A percentile compares a stretch with the other conserved stretches of the same genome.
Conservation (phyloP, 225 moss, liverwort and hornwort genomes). For the Physcomitrellopsis africana region DNA sequence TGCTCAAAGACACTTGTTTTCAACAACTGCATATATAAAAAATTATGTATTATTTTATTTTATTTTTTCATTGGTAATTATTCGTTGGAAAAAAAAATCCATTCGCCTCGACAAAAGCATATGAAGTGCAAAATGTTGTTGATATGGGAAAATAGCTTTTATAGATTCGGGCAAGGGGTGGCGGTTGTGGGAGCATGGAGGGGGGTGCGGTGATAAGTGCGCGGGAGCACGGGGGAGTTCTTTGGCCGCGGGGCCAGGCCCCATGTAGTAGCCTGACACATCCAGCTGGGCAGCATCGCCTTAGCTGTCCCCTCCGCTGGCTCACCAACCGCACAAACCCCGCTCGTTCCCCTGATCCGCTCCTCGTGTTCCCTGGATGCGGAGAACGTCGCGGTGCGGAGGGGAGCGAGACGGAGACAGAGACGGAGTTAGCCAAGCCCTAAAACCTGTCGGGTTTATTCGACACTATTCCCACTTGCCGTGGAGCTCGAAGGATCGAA, state of each 20-base stretch:
- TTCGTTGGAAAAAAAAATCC: no score
- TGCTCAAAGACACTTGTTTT: no score
- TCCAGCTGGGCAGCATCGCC: background rate
- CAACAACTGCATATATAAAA: no score
- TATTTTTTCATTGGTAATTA: no score
- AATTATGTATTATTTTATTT: no score
- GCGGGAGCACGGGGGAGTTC: no score
- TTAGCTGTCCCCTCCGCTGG: background rate
- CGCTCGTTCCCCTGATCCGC: background rate
- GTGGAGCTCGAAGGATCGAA: background rate
- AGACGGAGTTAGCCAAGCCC: slow-evolving; percentile 24
- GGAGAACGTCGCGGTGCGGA: background rate
- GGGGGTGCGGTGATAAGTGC: background rate
- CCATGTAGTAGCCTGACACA: background rate
- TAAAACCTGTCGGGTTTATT: background rate
- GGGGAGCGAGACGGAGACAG: no score
- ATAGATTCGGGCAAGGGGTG: no score
- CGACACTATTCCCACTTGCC: background rate
- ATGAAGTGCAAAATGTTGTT: no score
- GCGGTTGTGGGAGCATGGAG: background rate
- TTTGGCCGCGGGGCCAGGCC: background rate
- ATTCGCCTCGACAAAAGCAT: no score
- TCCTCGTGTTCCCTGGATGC: accelerated
- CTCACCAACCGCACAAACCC: background rate
- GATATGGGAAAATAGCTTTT: no score